phyloP scores from a whole-genome alignment of 1,139 yeast species.

The Suhomyces bribrorum region DNA sequence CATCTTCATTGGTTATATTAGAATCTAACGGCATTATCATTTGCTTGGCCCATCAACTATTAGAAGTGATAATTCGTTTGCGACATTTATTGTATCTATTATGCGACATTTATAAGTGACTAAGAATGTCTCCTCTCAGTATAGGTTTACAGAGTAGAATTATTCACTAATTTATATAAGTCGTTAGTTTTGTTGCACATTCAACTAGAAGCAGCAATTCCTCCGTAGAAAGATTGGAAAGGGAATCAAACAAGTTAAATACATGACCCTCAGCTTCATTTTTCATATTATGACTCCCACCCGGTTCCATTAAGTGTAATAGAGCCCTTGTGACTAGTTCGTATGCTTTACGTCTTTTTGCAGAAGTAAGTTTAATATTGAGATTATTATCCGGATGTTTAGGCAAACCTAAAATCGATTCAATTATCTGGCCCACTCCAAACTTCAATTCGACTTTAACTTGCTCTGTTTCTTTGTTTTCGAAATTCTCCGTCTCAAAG shows the following conservation, averaged over 20 bases:
- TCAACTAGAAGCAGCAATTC: background rate
- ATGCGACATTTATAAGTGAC: background rate
- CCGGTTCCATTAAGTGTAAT: background rate
- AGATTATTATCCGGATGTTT: slow-evolving; percentile 6
- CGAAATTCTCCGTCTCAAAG: slow-evolving; percentile 1
- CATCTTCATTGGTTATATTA: slow-evolving; percentile 16
- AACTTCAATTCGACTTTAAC: background rate
- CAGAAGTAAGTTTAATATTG: slow-evolving; percentile 2
- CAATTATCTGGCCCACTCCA: slow-evolving; percentile 1
- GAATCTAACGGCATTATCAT: background rate
- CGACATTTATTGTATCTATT: background rate
- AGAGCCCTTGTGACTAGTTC: background rate
- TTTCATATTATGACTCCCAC: too few species aligned
- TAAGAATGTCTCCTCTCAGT: too few species aligned
- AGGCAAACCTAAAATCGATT: slow-evolving; percentile 7
- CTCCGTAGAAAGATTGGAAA: background rate
- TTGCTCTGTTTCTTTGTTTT: background rate
- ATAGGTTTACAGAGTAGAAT: too few species aligned
- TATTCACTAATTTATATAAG: too few species aligned
- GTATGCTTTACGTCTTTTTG: background rate
- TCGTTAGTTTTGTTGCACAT: background rate
- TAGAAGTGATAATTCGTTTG: too few species aligned
- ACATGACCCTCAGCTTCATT: too few species aligned
- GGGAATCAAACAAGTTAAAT: too few species aligned
- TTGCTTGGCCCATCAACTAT: too few species aligned